phyloP scores from a whole-genome alignment of 352 stramenopile genomes.

The Phytophthora megakarya region DNA sequence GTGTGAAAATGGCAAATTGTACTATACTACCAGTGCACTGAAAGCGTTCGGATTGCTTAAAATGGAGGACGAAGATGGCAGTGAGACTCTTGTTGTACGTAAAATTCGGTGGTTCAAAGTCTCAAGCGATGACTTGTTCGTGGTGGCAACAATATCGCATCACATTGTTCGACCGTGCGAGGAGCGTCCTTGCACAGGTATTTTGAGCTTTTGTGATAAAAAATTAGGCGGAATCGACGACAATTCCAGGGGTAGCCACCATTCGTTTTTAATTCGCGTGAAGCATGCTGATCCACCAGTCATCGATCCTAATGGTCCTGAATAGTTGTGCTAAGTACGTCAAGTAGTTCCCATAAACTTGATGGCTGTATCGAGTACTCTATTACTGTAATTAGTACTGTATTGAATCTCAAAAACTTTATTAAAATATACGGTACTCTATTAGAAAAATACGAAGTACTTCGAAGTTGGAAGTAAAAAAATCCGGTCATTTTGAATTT shows the following conservation, averaged over 20 bases:
- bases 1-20: slow-evolving; percentile 9
- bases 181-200: slow-evolving; percentile 5
- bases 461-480: no score
- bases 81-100: slow-evolving; percentile 19
- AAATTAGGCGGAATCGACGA: background rate
- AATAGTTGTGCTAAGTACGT: no score
- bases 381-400: no score
- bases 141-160: slow-evolving; percentile 9
- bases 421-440: no score
- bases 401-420: no score
- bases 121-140: slow-evolving; percentile 11
- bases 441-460: no score
- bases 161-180: background rate
- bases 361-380: no score
- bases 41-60: slow-evolving; percentile 26
- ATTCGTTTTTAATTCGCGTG: background rate
- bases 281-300: background rate
- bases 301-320: no score
- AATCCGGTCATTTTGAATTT: background rate
- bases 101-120: slow-evolving; percentile 22
- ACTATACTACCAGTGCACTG: slow-evolving; percentile 17
- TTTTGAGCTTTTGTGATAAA: slow-evolving; percentile 9
- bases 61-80: slow-evolving; percentile 13
- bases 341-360: no score
- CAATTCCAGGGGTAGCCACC: background rate